These are phyloP conservation scores for Beverwykella pulmonaria DNA, from an alignment of 495 filamentous ascomycete genomes.

Conservation along the genomic window DNA sequence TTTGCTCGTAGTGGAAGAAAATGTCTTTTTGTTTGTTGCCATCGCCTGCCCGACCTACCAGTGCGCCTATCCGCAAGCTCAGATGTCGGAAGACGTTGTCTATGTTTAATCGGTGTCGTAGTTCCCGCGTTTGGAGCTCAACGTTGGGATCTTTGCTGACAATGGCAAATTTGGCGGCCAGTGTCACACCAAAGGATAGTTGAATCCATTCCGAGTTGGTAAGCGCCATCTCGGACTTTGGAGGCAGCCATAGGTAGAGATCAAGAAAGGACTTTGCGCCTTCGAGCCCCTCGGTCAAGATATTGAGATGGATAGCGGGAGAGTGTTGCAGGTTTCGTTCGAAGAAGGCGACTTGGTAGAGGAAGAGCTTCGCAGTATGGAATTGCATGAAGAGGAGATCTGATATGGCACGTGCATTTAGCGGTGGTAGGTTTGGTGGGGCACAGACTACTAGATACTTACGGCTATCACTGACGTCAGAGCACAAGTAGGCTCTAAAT, in stretches of 20 bases:
- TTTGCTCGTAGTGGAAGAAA: slow-evolving; percentile 24
- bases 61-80: slow-evolving; percentile 18
- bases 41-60: slow-evolving; percentile 22
- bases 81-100: slow-evolving; percentile 26
- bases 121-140: slow-evolving; percentile 19
- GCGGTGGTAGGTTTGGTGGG: background rate
- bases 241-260: slow-evolving; percentile 25
- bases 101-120: slow-evolving; percentile 29
- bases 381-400: slow-evolving; percentile 33
- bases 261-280: slow-evolving; percentile 27
- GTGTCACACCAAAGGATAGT: slow-evolving; percentile 26
- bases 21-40: slow-evolving; percentile 26
- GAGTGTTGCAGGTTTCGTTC: slow-evolving; percentile 27
- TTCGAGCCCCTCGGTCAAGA: slow-evolving; percentile 26
- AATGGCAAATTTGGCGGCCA: slow-evolving; percentile 30
- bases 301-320: slow-evolving; percentile 15
- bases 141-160: slow-evolving; percentile 16
- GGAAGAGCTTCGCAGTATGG: slow-evolving; percentile 33
- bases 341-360: slow-evolving; percentile 35
- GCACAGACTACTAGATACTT: background rate
- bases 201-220: slow-evolving; percentile 31
- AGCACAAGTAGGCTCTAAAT: slow-evolving; percentile 12
- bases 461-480: slow-evolving; percentile 30
- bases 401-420: slow-evolving; percentile 14
- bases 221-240: slow-evolving; percentile 26